Base-by-base conservation (phyloP, 2,329 filamentous ascomycete species). In the Cyphellophora attinorum region DNA sequence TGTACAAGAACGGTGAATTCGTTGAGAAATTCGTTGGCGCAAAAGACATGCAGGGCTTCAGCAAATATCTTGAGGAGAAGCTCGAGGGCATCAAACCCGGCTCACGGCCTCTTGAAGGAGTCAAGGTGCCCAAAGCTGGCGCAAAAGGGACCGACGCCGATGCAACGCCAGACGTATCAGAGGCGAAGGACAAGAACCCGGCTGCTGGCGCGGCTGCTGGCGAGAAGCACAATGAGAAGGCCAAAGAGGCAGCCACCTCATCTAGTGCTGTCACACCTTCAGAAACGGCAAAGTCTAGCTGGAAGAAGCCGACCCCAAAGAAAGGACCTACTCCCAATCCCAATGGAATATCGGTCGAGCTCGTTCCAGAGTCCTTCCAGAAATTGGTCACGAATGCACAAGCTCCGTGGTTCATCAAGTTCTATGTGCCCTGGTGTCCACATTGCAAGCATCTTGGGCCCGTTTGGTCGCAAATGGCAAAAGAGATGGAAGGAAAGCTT, bases 401-500 rank as follows among this genome's bases (percentile, higher is more conserved):
- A 44, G 86, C 96, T 44, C 81, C 88, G 5, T 98, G 91, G 91
- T 95, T 98, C 54, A 78, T 98, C 68, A 98, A 98, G 60, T 96
- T 98, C 57, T 96, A 95, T 57, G 88, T 85, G 12, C 93, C 91
- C 5, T 96, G 89, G 91, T 98, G 91, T 58, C 77, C 79, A 48
- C 91, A 98, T 61, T 98, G 93, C 60, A 84, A 94, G 61, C 84
- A 84, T 23, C 77, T 98, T 71, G 85, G 82, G 21, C 83, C 91
- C 3, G 86, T 78, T 45, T 98, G 91, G 91, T 68, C 77, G 42
- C 82, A 89, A 51, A 76, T 98, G 60, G 83, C 83, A 29, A 86
- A 88, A 55, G 85, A 89, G 53, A 91, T 95, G 84, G 76, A 86
- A 58, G 83, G 81, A 28, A 79, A 76, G 45, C 74, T 98, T 39